phyloP scores from a whole-genome alignment of 352 stramenopile genomes.

The Phytophthora pini region DNA sequence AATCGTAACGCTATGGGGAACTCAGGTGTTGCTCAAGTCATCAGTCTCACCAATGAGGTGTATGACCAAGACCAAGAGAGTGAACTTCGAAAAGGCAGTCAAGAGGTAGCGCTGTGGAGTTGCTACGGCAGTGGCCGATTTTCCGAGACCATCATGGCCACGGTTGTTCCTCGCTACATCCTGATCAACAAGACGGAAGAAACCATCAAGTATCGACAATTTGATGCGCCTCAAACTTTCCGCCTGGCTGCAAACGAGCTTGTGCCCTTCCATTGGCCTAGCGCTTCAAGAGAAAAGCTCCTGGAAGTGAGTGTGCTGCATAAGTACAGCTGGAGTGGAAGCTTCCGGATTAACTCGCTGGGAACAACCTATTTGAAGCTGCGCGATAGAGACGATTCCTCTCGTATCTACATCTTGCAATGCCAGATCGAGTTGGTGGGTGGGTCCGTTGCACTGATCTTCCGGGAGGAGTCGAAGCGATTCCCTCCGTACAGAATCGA shows the following conservation, averaged over 20 bases:
- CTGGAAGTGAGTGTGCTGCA: constrained; percentile 88
- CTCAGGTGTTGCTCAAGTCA: constrained; percentile 85
- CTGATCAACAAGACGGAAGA: constrained; percentile 88
- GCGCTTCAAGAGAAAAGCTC: constrained; percentile 73
- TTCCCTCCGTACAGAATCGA: constrained; percentile 92
- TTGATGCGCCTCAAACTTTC: constrained; percentile 78
- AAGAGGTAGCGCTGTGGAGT: constrained; percentile 88
- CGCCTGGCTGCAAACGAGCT: constrained; percentile 78
- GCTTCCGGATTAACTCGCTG: constrained; percentile 87
- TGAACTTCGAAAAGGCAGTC: constrained; percentile 68
- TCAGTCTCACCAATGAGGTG: constrained; percentile 82
- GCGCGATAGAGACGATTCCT: constrained; percentile 67
- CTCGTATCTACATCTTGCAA: constrained; percentile 89
- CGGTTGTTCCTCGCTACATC: constrained; percentile 87
- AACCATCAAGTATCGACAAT: constrained; percentile 87
- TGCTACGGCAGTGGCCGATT: constrained; percentile 84
- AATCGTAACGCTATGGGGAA: constrained; percentile 91
- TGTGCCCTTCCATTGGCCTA: constrained; percentile 87
- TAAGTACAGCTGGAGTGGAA: constrained; percentile 85
- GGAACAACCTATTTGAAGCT: constrained; percentile 90
- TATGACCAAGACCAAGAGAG: constrained; percentile 63
- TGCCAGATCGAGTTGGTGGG: constrained; percentile 89
- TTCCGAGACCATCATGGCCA: constrained; percentile 88
- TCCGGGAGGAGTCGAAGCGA: constrained; percentile 84
- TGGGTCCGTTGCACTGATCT: constrained; percentile 84